phyloP scores from a whole-genome alignment of 176 grass and related monocot genomes.

The Neostapfia colusana region DNA sequence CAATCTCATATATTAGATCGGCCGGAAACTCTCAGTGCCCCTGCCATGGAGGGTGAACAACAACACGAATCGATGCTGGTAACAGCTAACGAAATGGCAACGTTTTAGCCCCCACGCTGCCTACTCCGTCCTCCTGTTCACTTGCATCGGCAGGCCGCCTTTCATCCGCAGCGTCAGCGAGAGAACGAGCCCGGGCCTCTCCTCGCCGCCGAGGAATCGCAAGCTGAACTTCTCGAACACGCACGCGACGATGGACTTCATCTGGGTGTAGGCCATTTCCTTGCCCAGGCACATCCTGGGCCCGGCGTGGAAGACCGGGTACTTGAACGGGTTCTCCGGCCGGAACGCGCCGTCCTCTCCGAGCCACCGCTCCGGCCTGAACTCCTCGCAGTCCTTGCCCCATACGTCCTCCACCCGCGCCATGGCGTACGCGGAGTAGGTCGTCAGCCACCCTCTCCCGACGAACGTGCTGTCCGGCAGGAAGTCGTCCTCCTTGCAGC shows the following conservation, averaged over 20 bases:
- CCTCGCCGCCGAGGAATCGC: neutral
- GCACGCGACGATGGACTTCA: conserved; percentile 9
- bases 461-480: conserved; percentile 41
- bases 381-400: conserved; percentile 39
- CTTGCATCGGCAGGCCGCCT: neutral
- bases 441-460: conserved; percentile 28
- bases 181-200: neutral
- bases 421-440: conserved; percentile 34
- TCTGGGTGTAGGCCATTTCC: conserved; percentile 39
- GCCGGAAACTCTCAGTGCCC: neutral
- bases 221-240: neutral
- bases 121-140: neutral
- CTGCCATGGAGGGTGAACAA: neutral
- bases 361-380: conserved; percentile 45
- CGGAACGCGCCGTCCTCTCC: conserved; percentile 28
- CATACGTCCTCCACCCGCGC: conserved; percentile 29
- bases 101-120: neutral
- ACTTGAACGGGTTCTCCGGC: conserved; percentile 33
- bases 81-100: neutral
- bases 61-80: neutral
- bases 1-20: no score
- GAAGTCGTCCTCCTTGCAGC: conserved; percentile 32
- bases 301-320: conserved; percentile 40
- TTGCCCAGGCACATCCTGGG: conserved; percentile 52
- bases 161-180: neutral